Conservation (phyloP, 2,329 filamentous ascomycete genomes). For the Colletotrichum theobromicola region DNA sequence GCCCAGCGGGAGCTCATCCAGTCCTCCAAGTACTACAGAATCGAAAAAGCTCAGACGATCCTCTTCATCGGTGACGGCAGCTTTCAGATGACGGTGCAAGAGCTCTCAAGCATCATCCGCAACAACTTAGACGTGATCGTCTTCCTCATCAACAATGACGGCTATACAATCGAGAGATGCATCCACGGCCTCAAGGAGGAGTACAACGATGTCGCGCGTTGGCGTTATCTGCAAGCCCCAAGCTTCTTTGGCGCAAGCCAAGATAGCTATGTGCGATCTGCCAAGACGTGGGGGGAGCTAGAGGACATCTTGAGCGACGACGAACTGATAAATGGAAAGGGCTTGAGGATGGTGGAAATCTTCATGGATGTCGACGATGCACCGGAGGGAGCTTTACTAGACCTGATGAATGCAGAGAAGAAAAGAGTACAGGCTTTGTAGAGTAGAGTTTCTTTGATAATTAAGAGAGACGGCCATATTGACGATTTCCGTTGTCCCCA, state of each 20-base stretch:
- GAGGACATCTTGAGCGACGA: constrained; percentile 34
- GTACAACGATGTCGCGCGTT: constrained; percentile 62
- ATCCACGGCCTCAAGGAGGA: constrained; percentile 58
- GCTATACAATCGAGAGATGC: constrained; percentile 63
- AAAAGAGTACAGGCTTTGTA: background rate
- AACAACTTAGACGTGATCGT: constrained; percentile 51
- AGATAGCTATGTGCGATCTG: constrained; percentile 34
- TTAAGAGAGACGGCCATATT: too few relatives aligned
- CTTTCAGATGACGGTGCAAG: constrained; percentile 70
- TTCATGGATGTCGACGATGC: constrained; percentile 26
- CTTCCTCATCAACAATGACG: constrained; percentile 63
- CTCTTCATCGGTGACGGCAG: constrained; percentile 69
- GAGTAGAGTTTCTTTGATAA: background rate
- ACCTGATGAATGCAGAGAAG: background rate
- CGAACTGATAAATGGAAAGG: constrained; percentile 23
- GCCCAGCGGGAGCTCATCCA: constrained; percentile 53
- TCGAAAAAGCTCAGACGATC: constrained; percentile 52
- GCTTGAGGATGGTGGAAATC: constrained; percentile 37
- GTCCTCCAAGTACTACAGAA: constrained; percentile 29
- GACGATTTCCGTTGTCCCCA: background rate
- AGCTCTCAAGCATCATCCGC: constrained; percentile 67
- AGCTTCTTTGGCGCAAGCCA: constrained; percentile 49
- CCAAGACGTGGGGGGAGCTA: constrained; percentile 50
- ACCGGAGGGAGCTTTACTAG: background rate
- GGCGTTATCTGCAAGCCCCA: constrained; percentile 55